phyloP scores from a whole-genome alignment of 805 yeast species.

The Yarrowia sp. region DNA sequence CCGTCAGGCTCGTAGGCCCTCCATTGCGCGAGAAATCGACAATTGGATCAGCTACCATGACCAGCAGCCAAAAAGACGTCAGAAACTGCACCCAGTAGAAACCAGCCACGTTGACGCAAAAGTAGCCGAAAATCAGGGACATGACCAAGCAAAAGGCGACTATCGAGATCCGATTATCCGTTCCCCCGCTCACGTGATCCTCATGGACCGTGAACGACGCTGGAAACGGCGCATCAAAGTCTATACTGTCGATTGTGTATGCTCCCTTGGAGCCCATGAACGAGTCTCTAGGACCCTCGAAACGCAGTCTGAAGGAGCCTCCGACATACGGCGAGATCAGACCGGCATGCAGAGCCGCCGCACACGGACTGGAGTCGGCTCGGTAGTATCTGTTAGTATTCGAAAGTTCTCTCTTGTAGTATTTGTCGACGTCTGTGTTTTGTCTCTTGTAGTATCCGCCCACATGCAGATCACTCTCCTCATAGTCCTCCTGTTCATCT shows the following conservation, averaged over 20 bases:
- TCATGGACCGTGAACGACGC: slow-evolving; percentile 56
- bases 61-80: slow-evolving; percentile 84
- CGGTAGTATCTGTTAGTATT: slow-evolving; percentile 56
- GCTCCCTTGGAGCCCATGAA: slow-evolving; percentile 61
- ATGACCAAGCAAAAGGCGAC: slow-evolving; percentile 61
- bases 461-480: slow-evolving; percentile 6
- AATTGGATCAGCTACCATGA: slow-evolving; percentile 81
- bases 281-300: slow-evolving; percentile 53
- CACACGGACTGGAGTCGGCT: slow-evolving; percentile 89
- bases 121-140: slow-evolving; percentile 56
- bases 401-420: background rate
- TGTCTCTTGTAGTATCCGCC: slow-evolving; percentile 2
- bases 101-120: slow-evolving; percentile 59
- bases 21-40: slow-evolving; percentile 10
- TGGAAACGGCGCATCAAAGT: slow-evolving; percentile 76
- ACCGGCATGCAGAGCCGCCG: slow-evolving; percentile 89
- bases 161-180: slow-evolving; percentile 70
- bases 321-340: slow-evolving; percentile 74
- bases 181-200: slow-evolving; percentile 56
- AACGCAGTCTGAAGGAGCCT: slow-evolving; percentile 73
- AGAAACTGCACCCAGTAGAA: slow-evolving; percentile 68
- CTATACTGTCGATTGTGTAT: slow-evolving; percentile 61
- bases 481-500: slow-evolving; percentile 17
- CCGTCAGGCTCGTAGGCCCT: background rate
- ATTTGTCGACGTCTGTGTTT: too few relatives aligned